These are phyloP conservation scores for Capsicum pubescens DNA, from an alignment of 257 asterid genomes.

Conservation along the genomic window DNA sequence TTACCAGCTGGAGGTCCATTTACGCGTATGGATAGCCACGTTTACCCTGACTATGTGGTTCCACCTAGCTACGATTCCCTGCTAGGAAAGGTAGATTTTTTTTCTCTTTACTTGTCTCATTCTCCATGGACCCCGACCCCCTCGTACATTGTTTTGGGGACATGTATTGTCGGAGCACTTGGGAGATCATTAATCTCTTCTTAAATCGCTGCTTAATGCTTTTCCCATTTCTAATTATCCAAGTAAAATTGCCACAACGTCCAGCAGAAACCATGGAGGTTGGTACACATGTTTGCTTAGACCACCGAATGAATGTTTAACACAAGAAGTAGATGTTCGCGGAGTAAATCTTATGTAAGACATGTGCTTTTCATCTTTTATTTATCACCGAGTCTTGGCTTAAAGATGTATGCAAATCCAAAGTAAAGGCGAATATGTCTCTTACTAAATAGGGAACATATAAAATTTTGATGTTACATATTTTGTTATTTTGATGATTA, in stretches of 20 bases:
- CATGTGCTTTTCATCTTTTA: neutral
- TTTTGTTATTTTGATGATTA: neutral
- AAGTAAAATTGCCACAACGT: neutral
- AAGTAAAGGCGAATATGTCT: neutral
- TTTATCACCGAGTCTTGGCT: neutral
- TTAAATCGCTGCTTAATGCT: neutral
- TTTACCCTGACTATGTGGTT: slow-evolving; percentile 95
- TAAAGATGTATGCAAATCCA: neutral
- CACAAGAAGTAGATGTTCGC: neutral
- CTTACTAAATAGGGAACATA: neutral
- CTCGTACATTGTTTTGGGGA: slow-evolving; percentile 11
- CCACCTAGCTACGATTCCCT: slow-evolving; percentile 99
- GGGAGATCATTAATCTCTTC: neutral
- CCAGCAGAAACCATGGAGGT: slow-evolving; percentile 17
- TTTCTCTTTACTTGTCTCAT: neutral
- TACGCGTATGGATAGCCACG: slow-evolving; percentile 99
- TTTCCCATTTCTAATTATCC: neutral
- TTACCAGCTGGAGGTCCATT: slow-evolving; percentile 99
- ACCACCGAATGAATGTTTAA: neutral
- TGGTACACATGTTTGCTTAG: neutral
- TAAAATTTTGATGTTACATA: neutral
- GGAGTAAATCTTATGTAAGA: neutral
- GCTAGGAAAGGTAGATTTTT: slow-evolving; percentile 77
- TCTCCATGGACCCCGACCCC: neutral
- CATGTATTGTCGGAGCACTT: neutral